These are phyloP conservation scores for Carallia pectinifolia DNA, from an alignment of 345 rosid species.

Conservation along the genomic window DNA sequence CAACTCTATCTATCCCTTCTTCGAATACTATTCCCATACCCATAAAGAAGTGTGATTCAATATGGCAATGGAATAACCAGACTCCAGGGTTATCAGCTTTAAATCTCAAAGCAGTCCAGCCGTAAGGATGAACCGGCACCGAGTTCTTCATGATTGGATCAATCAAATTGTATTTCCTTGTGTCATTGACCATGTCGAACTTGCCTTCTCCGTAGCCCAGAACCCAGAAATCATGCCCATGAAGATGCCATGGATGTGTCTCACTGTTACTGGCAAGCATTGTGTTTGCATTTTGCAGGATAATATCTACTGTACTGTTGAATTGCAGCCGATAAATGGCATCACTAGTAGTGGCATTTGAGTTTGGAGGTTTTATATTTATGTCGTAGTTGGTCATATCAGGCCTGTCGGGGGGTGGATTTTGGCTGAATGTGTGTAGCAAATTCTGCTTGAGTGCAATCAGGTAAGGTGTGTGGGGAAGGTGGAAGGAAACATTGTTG, in stretches of 20 bases:
- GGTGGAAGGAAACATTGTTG: slow-evolving; percentile 58
- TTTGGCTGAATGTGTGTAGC: slow-evolving; percentile 36
- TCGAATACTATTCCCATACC: slow-evolving; percentile 72
- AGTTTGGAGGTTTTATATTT: not conserved
- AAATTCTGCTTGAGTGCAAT: slow-evolving; percentile 52
- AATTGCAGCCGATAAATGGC: slow-evolving; percentile 49
- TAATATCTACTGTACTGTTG: slow-evolving; percentile 57
- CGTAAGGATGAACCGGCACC: slow-evolving; percentile 62
- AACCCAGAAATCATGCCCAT: slow-evolving; percentile 90
- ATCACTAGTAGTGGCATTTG: slow-evolving; percentile 38
- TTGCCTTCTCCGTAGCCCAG: slow-evolving; percentile 63
- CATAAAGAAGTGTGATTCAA: slow-evolving; percentile 66
- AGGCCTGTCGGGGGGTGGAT: slow-evolving; percentile 42
- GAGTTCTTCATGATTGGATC: slow-evolving; percentile 80
- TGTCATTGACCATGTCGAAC: slow-evolving; percentile 45
- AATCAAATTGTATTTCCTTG: slow-evolving; percentile 47
- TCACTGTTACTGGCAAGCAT: slow-evolving; percentile 40
- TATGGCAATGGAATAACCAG: slow-evolving; percentile 77
- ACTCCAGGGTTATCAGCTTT: slow-evolving; percentile 63
- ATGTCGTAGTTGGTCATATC: slow-evolving; percentile 31
- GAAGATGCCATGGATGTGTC: slow-evolving; percentile 87
- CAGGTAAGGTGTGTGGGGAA: slow-evolving; percentile 58
- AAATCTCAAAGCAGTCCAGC: slow-evolving; percentile 76
- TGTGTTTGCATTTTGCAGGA: slow-evolving; percentile 66
- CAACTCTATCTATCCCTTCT: slow-evolving; percentile 48